Base-by-base conservation (phyloP, 2,329 filamentous ascomycete species). In the Penicillium sp. region DNA sequence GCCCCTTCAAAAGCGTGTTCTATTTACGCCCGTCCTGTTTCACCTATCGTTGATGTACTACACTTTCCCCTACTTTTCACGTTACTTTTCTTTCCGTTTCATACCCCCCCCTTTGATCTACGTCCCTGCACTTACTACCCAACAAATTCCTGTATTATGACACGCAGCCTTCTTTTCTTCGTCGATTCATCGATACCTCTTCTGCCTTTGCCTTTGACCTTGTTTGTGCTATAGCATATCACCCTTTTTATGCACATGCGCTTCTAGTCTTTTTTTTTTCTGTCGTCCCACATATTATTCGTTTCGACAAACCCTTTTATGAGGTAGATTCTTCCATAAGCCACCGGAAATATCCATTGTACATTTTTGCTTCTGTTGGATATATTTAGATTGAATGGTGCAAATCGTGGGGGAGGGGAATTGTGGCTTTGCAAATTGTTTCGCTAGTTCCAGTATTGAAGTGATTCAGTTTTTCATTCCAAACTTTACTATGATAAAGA, bases 121-220 rank as follows among this genome's bases (percentile, higher is more conserved):
- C 42, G 49, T 51, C 53, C 37, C 35, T 27, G 40, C 49, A 29
- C 46, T 45, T 41, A 54, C 14, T 49, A 41, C 26, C 18, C 37
- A 31, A 20, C 51, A 54, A 48, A 54, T 54, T 51, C 56, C 57
- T 66, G 63, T 66, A 65, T 65, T 58, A 63, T 65, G 63, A 66
- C 51, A 53, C 42, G 46, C 46, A 48, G 45, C 45, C 48, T 44
- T 49, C 40, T 41, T 58, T 55, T 53, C 47, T 52, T 53, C 35
- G 48, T 63, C 58, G 48, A 57, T 53, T 56, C 42, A 41, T 61
- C 60, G 57, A 65, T 62, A 65, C 62, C 61, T 63, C 55, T 58
- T 59, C 27, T 58, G 55, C 57, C 49, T 40, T 53, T 6, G 29
- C 29, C 29, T 31, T 31, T 31, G 12, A 31, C 12, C 18, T 43